Evolutionary conservation across 2,329 filamentous ascomycete species (phyloP), one percentile per base, ranked within the genome.

Genomic region (Talaromyces atroroseus): DNA sequence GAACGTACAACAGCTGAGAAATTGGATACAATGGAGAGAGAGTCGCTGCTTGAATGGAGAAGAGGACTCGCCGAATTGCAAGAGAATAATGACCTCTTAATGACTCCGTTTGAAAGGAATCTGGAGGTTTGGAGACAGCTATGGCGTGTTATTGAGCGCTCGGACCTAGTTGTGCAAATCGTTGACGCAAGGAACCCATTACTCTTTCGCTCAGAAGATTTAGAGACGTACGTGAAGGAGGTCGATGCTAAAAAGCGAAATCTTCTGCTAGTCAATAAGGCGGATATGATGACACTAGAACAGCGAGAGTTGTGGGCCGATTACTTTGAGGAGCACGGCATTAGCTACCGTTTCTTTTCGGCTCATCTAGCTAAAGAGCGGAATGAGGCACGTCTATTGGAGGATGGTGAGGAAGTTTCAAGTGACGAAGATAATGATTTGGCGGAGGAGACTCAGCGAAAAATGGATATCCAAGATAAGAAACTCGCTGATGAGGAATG

Each of bases 91-190:
- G 94, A 99, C 71, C 75, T 99, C 56, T 82, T 99, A 54, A 92
- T 99, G 90, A 99, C 94, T 0, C 94, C 94, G 0, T 99, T 99
- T 67, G 94, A 99, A 79, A 84, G 94, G 58, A 99, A 99, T 70
- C 69, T 99, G 60, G 95, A 99, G 68, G 94, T 99, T 26, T 99
- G 94, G 94, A 85, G 94, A 69, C 94, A 99, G 74, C 70, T 99
- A 65, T 99, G 94, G 94, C 85, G 94, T 76, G 94, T 99, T 58
- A 96, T 99, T 66, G 94, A 99, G 78, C 82, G 94, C 59, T 96
- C 91, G 16, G 94, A 99, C 72, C 77, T 99, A 42, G 84, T 99
- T 3, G 94, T 99, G 36, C 94, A 99, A 78, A 99, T 99, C 77
- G 94, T 99, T 54, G 94, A 99, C 76, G 94, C 95, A 8, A 82